Evolutionary conservation across 2,329 filamentous ascomycete genomes (phyloP), one percentile per base, ranked within the genome.

Genomic region (Aspergillus aculeatinus): DNA sequence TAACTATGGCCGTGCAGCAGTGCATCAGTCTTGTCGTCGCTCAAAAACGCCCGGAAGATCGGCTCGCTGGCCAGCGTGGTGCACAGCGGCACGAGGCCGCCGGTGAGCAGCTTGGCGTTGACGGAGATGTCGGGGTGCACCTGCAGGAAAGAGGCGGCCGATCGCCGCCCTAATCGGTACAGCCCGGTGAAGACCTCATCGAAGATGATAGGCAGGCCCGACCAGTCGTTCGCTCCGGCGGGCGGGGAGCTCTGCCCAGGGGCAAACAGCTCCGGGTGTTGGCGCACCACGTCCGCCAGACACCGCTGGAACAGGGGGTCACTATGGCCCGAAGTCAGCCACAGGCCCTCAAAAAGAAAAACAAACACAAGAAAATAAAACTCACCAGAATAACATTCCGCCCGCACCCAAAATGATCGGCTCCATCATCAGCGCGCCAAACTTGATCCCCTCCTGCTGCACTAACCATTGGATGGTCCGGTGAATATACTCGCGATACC

Each of bases 151-250:
- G 87, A 87, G 0, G 89, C 85, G 0, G 90, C 82, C 1, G 85
- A 87, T 70, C 88, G 86, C 44, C 87, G 85, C 2, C 92, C 91
- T 0, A 96, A 85, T 12, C 92, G 89, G 72, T 93, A 93, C 4
- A 96, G 80, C 1, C 91, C 91, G 0, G 91, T 94, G 75, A 96
- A 96, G 39, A 96, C 91, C 72, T 96, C 92, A 70, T 96, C 91
- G 65, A 92, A 91, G 66, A 96, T 81, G 44, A 96, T 79, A 0
- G 92, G 91, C 4, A 96, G 82, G 2, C 91, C 90, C 1, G 81
- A 81, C 91, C 91, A 96, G 19, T 68, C 65, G 56, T 68, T 61
- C 6, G 52, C 53, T 31, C 23, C 19, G 19, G 21, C 23, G 14
- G 23, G n/a, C 5, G 56, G n/a, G 44, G 21, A 39, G 25, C 42